Conservation (phyloP, 192 early-diverging fungal genomes). For the Chytriomyces sp. region DNA sequence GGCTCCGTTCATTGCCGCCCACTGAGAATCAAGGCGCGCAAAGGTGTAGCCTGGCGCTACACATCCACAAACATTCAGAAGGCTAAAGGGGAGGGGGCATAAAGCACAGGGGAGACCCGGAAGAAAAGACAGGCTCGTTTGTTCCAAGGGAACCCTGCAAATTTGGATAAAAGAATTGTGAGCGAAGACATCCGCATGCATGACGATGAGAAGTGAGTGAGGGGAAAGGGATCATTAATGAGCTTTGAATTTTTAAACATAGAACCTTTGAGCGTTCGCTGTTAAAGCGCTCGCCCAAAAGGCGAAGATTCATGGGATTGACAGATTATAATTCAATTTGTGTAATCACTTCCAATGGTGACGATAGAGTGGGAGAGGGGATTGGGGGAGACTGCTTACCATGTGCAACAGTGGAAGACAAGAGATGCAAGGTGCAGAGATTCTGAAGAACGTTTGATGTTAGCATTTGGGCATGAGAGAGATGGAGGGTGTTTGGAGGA, state of each 20-base stretch:
- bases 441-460: too few relatives aligned
- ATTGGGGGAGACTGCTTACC: neutral
- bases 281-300: neutral
- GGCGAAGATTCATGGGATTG: neutral
- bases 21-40: neutral
- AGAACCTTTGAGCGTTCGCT: neutral
- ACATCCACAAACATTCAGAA: neutral
- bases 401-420: too few relatives aligned
- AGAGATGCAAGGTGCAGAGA: too few relatives aligned
- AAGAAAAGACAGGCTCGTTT: neutral
- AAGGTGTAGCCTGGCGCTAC: neutral
- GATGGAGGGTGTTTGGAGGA: too few relatives aligned
- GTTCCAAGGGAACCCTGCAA: neutral
- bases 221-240: neutral
- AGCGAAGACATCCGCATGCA: neutral
- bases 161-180: neutral
- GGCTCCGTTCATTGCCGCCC: neutral
- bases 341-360: neutral
- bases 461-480: too few relatives aligned
- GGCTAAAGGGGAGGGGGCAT: neutral
- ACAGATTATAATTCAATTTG: conserved; percentile 7
- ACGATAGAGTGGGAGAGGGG: neutral
- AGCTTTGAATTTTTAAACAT: conserved; percentile 1
- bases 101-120: neutral
- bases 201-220: neutral